A percentile compares a stretch with the other conserved stretches of the same genome.
These are phyloP conservation scores for Adansonia grandidieri DNA, from an alignment of 441 rosid species.

Conservation along the genomic window DNA sequence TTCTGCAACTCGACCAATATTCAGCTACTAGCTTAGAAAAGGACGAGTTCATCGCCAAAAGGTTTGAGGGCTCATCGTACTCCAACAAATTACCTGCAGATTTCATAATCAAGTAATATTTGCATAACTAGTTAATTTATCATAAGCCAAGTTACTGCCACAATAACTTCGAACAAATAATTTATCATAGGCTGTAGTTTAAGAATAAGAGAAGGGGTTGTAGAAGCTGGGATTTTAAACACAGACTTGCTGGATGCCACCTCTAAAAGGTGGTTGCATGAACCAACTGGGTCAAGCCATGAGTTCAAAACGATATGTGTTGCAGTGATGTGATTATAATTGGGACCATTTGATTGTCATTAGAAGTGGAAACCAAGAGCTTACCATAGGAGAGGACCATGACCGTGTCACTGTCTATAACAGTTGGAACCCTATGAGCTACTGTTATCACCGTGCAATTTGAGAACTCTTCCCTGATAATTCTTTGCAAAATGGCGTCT, in stretches of 20 bases:
- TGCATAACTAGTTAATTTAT: background rate
- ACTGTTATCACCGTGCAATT: conserved; percentile 78
- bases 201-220: too few species aligned
- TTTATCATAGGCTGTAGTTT: too few species aligned
- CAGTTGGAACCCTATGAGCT: conserved; percentile 87
- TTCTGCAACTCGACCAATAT: conserved; percentile 83
- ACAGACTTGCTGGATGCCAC: too few species aligned
- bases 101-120: background rate
- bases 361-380: conserved; percentile 12
- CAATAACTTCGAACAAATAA: background rate
- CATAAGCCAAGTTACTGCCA: background rate
- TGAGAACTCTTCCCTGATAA: conserved; percentile 70
- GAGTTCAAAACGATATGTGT: background rate
- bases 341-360: background rate
- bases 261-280: too few species aligned
- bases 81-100: conserved; percentile 72
- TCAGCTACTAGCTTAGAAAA: conserved; percentile 86
- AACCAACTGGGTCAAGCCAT: too few species aligned
- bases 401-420: conserved; percentile 88
- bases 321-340: conserved; percentile 1
- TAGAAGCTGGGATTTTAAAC: too few species aligned
- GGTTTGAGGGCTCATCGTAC: conserved; percentile 71
- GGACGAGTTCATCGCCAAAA: conserved; percentile 70
- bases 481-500: conserved; percentile 69
- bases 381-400: conserved; percentile 83